Conservation (phyloP, 192 early-diverging fungal genomes). For the Piromyces sp. region DNA sequence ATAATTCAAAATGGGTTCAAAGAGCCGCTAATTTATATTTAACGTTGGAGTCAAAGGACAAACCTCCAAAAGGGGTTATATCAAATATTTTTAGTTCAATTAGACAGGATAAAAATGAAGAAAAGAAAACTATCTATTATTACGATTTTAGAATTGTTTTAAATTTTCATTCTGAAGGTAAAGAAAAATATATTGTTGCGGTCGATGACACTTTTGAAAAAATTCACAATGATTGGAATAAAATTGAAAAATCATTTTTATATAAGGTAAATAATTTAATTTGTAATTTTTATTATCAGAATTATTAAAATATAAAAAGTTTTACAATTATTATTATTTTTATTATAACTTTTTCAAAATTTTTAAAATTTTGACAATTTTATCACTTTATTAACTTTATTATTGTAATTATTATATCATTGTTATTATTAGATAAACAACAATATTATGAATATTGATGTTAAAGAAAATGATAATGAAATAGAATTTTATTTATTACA, state of each 20-base stretch:
- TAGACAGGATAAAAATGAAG: neutral
- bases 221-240: neutral
- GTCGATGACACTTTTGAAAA: neutral
- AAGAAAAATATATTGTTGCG: neutral
- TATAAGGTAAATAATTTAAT: neutral
- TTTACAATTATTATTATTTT: no score
- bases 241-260: neutral
- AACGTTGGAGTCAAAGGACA: neutral
- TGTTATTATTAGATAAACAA: neutral
- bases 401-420: no score
- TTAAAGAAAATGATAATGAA: neutral
- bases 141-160: neutral
- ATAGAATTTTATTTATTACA: neutral
- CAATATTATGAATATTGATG: neutral
- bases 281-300: no score
- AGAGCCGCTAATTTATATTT: neutral
- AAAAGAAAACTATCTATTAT: neutral
- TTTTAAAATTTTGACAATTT: no score
- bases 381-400: no score
- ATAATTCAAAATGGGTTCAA: neutral
- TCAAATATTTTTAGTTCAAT: neutral
- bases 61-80: neutral
- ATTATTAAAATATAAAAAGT: no score
- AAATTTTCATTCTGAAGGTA: neutral
- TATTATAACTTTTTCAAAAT: no score